Evolutionary conservation across 805 yeast genomes (phyloP), one percentile per base, ranked within the genome.

Genomic region (Wickerhamiella bombiphila): DNA sequence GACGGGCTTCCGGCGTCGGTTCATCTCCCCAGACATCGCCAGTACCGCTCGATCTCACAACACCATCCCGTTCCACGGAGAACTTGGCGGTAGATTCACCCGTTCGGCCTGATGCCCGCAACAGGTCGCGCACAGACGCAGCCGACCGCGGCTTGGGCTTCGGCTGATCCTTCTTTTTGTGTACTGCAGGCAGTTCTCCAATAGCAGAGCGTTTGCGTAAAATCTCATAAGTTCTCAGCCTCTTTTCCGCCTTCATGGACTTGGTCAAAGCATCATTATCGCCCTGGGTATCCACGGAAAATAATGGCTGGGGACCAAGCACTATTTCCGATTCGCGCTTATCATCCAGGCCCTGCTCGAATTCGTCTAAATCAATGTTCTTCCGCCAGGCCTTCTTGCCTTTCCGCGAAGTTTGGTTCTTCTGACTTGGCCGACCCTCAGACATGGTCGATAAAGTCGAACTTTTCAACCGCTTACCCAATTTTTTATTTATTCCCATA

Each of bases 331-430:
- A 72, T 36, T 82, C 93, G 41, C 83, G 66, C 36, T 66, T 66
- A 32, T 70, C 74, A 48, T 77, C 88, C 29, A 88, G 61, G 9
- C 78, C 79, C 22, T 60, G 57, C 52, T 80, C 83, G 35, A 91
- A 64, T 45, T 83, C 95, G 18, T 72, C 74, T 15, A 91, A 62
- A 56, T 91, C 94, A 41, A 91, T 80, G 58, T 91, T 82, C 59
- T 83, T 83, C 56, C 94, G 73, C 93, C 96, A 82, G 4, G 94
- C 75, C 55, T 70, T 77, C 68, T 81, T 88, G 32, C 94, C 94
- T 64, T 91, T 91, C 53, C 97, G 70, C 5, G 95, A 83, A 3
- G 79, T 53, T 59, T 86, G 95, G 32, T 62, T 62, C 48, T 65
- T 68, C 48, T 69, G 74, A 17, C 71, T 56, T 11, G 86, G 53